These are phyloP conservation scores for Leptographium flavum DNA, from an alignment of 2,329 filamentous ascomycete genomes.

Conservation along the genomic window DNA sequence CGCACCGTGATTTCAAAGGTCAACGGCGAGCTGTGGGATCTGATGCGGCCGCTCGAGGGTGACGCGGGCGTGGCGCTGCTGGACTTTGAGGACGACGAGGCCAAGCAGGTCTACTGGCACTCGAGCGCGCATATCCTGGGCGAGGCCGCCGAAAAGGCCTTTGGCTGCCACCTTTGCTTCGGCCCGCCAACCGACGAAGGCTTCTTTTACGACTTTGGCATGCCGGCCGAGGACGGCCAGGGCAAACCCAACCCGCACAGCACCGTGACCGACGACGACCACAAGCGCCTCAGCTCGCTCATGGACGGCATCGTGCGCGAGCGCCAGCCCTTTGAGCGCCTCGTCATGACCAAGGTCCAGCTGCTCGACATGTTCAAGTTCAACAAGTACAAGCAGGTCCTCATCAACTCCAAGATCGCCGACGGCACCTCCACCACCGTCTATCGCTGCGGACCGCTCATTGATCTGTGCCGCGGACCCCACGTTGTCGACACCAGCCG, in stretches of 20 bases:
- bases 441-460: slow-evolving; percentile 83
- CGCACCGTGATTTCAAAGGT: slow-evolving; percentile 77
- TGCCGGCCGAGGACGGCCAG: slow-evolving; percentile 42
- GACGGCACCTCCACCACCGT: slow-evolving; percentile 88
- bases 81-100: slow-evolving; percentile 58
- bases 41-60: slow-evolving; percentile 78
- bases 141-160: slow-evolving; percentile 81
- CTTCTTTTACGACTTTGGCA: slow-evolving; percentile 96
- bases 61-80: slow-evolving; percentile 76
- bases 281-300: slow-evolving; percentile 70
- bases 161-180: slow-evolving; percentile 84
- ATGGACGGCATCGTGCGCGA: slow-evolving; percentile 83
- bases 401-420: slow-evolving; percentile 83
- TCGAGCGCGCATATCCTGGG: slow-evolving; percentile 92
- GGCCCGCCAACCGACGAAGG: slow-evolving; percentile 83
- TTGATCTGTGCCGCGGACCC: slow-evolving; percentile 89
- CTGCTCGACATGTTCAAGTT: slow-evolving; percentile 92
- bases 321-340: slow-evolving; percentile 85
- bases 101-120: slow-evolving; percentile 96
- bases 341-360: slow-evolving; percentile 80
- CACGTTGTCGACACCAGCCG: slow-evolving; percentile 88
- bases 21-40: slow-evolving; percentile 79
- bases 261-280: slow-evolving; percentile 64
- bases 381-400: slow-evolving; percentile 97
- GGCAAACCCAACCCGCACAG: slow-evolving; percentile 13